A percentile compares a stretch with the other conserved stretches of the same genome.
Conservation (phyloP, 352 stramenopile species). For the Phytophthora pini region DNA sequence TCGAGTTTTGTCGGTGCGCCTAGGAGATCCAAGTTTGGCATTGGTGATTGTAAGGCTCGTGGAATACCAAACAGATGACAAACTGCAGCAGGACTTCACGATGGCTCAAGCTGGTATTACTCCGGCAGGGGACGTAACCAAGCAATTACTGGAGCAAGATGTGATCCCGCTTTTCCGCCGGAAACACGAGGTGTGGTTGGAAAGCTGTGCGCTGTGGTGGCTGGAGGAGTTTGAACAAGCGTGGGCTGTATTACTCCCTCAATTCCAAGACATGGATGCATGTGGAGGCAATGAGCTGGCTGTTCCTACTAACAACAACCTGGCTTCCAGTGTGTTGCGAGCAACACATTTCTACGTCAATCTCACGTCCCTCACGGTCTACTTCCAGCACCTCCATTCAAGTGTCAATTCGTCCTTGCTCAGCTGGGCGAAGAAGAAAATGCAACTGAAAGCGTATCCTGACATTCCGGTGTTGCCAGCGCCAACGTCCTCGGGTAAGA, state of each 20-base stretch:
- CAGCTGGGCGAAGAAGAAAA: conserved; percentile 66
- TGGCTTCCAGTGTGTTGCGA: conserved; percentile 52
- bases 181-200: conserved; percentile 72
- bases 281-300: conserved; percentile 17
- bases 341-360: conserved; percentile 83
- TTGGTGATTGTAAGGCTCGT: conserved; percentile 91
- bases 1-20: conserved; percentile 87
- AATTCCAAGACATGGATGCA: conserved; percentile 73
- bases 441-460: conserved; percentile 36
- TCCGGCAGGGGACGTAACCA: conserved; percentile 54
- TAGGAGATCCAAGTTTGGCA: conserved; percentile 89
- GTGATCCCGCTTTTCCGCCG: conserved; percentile 70
- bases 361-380: conserved; percentile 84
- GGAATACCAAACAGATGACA: conserved; percentile 69
- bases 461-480: conserved; percentile 16
- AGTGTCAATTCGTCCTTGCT: conserved; percentile 69
- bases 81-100: conserved; percentile 66
- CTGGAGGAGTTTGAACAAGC: conserved; percentile 88
- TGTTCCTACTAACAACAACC: conserved; percentile 21
- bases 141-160: conserved; percentile 67
- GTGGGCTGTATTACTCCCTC: conserved; percentile 65
- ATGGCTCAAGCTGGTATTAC: conserved; percentile 67
- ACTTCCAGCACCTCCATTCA: conserved; percentile 85
- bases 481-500: conserved; percentile 19
- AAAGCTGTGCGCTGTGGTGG: conserved; percentile 86